Evolutionary conservation across 148 eudicot species (phyloP), one percentile per base, ranked within the genome.

Genomic region (Selenicereus undatus): DNA sequence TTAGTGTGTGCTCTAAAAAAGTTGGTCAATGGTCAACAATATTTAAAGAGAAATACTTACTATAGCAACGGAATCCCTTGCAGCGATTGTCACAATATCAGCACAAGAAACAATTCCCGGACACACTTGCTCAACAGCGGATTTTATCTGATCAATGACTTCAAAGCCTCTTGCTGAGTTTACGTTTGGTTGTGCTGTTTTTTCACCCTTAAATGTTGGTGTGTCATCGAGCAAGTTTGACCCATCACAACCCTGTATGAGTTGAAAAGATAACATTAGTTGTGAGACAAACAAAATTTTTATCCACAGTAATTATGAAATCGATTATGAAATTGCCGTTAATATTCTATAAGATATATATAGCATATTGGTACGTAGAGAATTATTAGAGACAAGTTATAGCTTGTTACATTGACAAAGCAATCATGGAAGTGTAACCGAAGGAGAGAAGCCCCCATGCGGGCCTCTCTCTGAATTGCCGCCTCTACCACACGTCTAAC

Each of bases 191-290:
- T 50, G 75, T 1, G 95, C 95, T 0, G 81, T 77, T 50, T 91
- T 86, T 65, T 91, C 94, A 69, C 91, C 90, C 21, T 85, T 89
- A 56, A 91, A 84, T 26, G 80, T 82, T 0, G 92, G 39, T 5
- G 92, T 89, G 77, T 89, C 94, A 22, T 87, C 94, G n/a, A 91
- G 84, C 77, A 91, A 85, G 10, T 85, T 77, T 10, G 94, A 91
- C 30, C 82, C 94, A 84, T 91, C 94, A 78, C 94, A 91, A 12
- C 94, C 92, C 94, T 91, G 72, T 74, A 80, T 68, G 21, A 36
- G 51, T 18, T 30, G 42, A 75, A 29, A 32, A 5, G 18, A 78
- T 11, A 30, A 5, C 0, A 0, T 1, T 11, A n/a, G 22, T 39
- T 36, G 64, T 18, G 17, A 10, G 39, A 17, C 14, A 4, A 74